phyloP scores from a whole-genome alignment of 2,329 filamentous ascomycete genomes.

The Tolypocladium paradoxum region DNA sequence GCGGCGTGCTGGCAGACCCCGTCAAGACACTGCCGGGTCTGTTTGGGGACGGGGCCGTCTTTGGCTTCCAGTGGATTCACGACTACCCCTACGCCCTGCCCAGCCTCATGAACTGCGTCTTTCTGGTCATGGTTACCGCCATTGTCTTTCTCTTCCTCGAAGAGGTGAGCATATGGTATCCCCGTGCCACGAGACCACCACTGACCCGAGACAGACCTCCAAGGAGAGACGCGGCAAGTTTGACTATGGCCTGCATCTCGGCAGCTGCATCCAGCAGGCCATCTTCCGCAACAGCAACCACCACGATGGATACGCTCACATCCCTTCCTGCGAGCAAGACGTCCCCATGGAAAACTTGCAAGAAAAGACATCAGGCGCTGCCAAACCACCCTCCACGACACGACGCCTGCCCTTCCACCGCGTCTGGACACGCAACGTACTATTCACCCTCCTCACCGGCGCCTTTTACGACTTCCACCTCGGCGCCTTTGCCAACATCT shows the following conservation, averaged over 20 bases:
- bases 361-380: background rate
- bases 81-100: constrained; percentile 43
- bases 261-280: constrained; percentile 18
- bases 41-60: constrained; percentile 36
- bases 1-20: constrained; percentile 59
- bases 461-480: constrained; percentile 63
- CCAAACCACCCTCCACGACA: constrained; percentile 10
- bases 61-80: constrained; percentile 48
- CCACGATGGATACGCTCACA: constrained; percentile 10
- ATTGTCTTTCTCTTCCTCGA: constrained; percentile 39
- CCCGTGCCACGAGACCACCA: constrained; percentile 24
- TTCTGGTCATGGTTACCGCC: constrained; percentile 31
- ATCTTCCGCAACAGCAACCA: constrained; percentile 15
- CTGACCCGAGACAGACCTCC: constrained; percentile 35
- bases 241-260: constrained; percentile 31
- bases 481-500: constrained; percentile 65
- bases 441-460: constrained; percentile 47
- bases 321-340: constrained; percentile 29
- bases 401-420: constrained; percentile 39
- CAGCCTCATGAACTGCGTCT: constrained; percentile 39
- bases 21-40: constrained; percentile 43
- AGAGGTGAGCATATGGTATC: constrained; percentile 57
- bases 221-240: constrained; percentile 32
- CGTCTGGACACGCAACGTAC: constrained; percentile 46
- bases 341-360: constrained; percentile 14